phyloP scores from a whole-genome alignment of 2,329 filamentous ascomycete species.

The Calonectria henricotiae region DNA sequence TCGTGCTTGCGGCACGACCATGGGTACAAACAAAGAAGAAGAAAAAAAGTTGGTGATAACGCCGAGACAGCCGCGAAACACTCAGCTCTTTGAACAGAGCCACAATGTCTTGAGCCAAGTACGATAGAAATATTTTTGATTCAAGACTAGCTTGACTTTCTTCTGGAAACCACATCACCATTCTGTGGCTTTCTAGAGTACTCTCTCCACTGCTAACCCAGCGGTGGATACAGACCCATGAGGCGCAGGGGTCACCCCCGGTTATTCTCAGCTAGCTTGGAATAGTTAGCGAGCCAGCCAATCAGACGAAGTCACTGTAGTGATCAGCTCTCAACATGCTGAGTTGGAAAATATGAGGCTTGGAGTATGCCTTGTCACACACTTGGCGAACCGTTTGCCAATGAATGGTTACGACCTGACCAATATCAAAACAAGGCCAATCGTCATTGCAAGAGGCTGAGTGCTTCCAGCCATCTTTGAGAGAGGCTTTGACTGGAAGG shows the following conservation, averaged over 20 bases:
- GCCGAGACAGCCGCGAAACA: neutral
- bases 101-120: neutral
- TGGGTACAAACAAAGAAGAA: neutral
- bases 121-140: neutral
- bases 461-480: neutral
- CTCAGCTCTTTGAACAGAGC: neutral
- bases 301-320: neutral
- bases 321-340: neutral
- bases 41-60: neutral
- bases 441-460: neutral
- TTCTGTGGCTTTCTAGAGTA: too few species aligned
- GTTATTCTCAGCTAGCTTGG: neutral
- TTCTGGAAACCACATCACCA: too few species aligned
- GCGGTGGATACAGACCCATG: neutral
- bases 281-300: neutral
- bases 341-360: neutral
- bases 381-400: neutral
- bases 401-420: neutral
- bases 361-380: slow-evolving; percentile 1
- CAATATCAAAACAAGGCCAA: neutral
- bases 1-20: neutral
- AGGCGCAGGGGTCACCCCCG: neutral
- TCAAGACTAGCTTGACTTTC: too few species aligned
- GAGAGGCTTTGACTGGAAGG: neutral
- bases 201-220: neutral